Percentiles rank a stretch among this genome's conserved stretches.
Conservation (phyloP, 768 basidiomycete genomes). For the Rhizopogon sp. region DNA sequence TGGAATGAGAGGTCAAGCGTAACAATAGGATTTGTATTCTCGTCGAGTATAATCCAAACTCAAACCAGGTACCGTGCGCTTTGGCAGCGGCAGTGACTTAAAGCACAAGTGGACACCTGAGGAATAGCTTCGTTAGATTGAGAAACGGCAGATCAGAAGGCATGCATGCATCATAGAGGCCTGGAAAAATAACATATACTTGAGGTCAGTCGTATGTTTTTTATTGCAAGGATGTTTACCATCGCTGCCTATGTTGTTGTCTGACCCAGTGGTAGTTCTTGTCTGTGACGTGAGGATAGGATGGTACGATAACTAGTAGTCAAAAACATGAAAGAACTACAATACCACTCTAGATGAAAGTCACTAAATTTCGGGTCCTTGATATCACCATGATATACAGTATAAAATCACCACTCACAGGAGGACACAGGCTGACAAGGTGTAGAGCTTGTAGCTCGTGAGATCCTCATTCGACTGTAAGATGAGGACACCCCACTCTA, state of each 20-base stretch:
- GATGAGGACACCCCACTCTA: background rate
- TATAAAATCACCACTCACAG: background rate
- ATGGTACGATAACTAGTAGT: background rate
- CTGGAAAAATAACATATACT: background rate
- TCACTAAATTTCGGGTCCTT: background rate
- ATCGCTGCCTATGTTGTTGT: background rate
- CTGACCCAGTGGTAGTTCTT: background rate
- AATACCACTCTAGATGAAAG: background rate
- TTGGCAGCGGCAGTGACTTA: background rate
- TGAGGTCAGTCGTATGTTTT: background rate
- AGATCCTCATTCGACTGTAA: background rate
- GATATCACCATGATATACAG: too few relatives aligned
- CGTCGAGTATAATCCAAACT: background rate
- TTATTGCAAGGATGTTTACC: background rate
- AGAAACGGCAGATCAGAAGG: background rate
- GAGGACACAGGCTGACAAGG: background rate
- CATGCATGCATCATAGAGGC: background rate
- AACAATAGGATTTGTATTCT: background rate
- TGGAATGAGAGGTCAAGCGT: too few relatives aligned
- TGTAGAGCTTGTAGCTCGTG: background rate
- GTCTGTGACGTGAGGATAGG: background rate
- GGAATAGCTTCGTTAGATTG: background rate
- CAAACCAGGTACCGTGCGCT: background rate
- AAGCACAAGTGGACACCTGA: background rate
- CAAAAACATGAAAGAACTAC: background rate